Evolutionary conservation across 805 yeast species (phyloP), one percentile per base, ranked within the genome.

Genomic region (Candida endomychidarum): DNA sequence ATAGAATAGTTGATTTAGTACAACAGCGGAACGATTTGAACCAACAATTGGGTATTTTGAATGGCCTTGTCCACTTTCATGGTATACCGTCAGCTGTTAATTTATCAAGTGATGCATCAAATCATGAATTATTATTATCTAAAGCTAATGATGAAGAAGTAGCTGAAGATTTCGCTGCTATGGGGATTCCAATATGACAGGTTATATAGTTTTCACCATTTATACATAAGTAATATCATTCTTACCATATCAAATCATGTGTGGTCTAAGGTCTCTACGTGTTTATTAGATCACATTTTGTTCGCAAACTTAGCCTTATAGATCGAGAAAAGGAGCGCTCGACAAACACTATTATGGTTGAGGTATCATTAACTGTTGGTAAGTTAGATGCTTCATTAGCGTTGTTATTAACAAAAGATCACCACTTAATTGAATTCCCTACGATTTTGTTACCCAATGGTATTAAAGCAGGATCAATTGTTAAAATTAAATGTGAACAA

Each of bases 351-450:
- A n/a, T n/a, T 8, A 83, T 84, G 87, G 95, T 89, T 22, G 93
- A 88, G 63, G 96, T 90, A 8, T 83, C 95, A 30, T 75, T 91
- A 26, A 90, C 97, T 0, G 97, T 93, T 15, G 99, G 98, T 35
- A 90, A 90, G 66, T 73, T 91, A 32, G 99, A 93, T 59, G 96
- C 97, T 9, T 89, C 97, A 2, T 71, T 93, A 60, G 98, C 98
- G 21, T 72, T 93, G 34, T 72, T 93, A 32, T 76, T 95, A 26
- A 91, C 99, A 14, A 78, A 83, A 41, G 93, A 91, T 60, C 98
- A 91, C 61, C 96, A 90, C 58, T 73, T 91, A 46, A 90, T 93
- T 49, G 99, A 93, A 56, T 93, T 91, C 54, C 99, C 99, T n/a
- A 88, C 98, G 3, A 80, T 91, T 42, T 70, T 93, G 40, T 69